Evolutionary conservation across 495 filamentous ascomycete genomes (phyloP), one percentile per base, ranked within the genome.

Genomic region (Geopyxis carbonaria): DNA sequence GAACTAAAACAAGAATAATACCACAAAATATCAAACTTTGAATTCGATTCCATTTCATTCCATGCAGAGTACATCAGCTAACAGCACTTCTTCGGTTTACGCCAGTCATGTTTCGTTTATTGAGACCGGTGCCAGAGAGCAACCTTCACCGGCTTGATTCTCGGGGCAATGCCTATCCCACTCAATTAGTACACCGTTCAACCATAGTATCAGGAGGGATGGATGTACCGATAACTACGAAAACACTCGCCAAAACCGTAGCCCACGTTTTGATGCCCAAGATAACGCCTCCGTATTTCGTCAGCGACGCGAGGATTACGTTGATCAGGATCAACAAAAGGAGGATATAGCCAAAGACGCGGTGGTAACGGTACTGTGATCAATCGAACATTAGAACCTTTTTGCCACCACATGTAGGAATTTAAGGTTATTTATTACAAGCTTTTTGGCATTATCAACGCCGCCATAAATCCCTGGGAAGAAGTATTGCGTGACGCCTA

Each of bases 141-240:
- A 38, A 95, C 57, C 67, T 95, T 95, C 42, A 69, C 63, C 65
- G 79, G 73, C 66, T 80, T 83, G 39, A 93, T 70, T 48, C 87
- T 68, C 13, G 86, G 75, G 31, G 73, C 64, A 19, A 89, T 61
- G 0, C 87, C 87, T 28, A 67, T 19, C 9, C 33, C 22, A 18
- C 11, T 4, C 24, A 27, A 24, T 2, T 38, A 39, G 20, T 19
- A 18, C 14, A 2, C 24, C 8, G 24, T 15, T 18, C 31, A 11
- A 13, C 31, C 7, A 13, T 19, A 23, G 24, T 2, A 6, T 20
- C 38, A 20, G 21, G 34, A 18, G 15, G 10, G 22, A 15, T 2
- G 11, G 20, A 42, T 40, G 30, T 33, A 53, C 50, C 50, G 29
- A 36, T 32, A 10, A 89, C 47, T 22, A 76, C 57, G 22, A 93